A percentile compares a stretch with the other conserved stretches of the same genome.
Evolutionary conservation across 2,329 filamentous ascomycete genomes (phyloP).

Genomic region (Talaromyces sp.): DNA sequence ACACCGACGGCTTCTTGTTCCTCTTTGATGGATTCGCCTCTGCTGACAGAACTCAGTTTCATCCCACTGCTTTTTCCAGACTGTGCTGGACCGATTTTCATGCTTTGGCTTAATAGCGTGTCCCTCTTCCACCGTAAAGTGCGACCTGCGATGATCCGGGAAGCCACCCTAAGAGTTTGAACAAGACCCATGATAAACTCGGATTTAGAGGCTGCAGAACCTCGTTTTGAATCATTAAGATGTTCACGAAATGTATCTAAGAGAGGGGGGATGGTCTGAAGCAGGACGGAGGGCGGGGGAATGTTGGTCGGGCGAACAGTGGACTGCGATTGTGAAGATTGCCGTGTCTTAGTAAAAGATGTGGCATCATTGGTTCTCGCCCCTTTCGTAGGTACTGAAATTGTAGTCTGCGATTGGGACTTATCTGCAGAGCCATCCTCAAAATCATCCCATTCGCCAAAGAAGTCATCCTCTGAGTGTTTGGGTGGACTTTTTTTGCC

Average conservation of each 20-base stretch:
- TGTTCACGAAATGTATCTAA: constrained; percentile 60
- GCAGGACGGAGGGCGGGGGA: constrained; percentile 76
- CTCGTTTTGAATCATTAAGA: constrained; percentile 61
- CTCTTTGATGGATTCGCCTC: constrained; percentile 73
- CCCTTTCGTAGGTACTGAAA: not conserved
- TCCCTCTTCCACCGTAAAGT: constrained; percentile 89
- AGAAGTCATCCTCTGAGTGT: constrained; percentile 33
- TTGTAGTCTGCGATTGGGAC: not conserved
- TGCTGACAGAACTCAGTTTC: constrained; percentile 85
- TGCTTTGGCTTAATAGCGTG: constrained; percentile 74
- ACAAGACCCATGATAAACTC: constrained; percentile 24
- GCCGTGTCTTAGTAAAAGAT: not conserved
- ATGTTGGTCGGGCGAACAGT: constrained; percentile 70
- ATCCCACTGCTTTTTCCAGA: constrained; percentile 71
- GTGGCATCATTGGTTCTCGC: not conserved
- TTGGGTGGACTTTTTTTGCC: constrained; percentile 15
- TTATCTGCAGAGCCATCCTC: constrained; percentile 20
- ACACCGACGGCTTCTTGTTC: constrained; percentile 79
- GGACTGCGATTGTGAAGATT: constrained; percentile 4
- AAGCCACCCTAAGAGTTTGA: constrained; percentile 52
- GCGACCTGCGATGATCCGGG: constrained; percentile 77
- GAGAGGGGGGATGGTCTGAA: constrained; percentile 69
- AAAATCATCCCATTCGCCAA: constrained; percentile 54
- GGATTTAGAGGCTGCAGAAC: constrained; percentile 40
- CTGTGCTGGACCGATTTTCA: constrained; percentile 73